phyloP scores from a whole-genome alignment of 495 filamentous ascomycete genomes.

The Aspergillus kassunensis region DNA sequence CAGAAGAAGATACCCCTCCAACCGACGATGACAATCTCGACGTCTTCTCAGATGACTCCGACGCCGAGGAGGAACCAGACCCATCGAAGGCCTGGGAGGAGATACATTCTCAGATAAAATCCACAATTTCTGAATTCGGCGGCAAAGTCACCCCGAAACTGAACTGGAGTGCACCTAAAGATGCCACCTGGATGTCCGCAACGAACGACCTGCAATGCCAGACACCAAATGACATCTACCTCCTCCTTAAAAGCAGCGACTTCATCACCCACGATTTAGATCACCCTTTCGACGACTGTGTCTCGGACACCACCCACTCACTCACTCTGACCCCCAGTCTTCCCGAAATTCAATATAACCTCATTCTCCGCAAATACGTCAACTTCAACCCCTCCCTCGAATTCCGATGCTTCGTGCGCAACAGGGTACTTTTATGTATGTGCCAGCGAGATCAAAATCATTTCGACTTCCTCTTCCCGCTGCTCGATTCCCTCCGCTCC shows the following conservation, averaged over 20 bases:
- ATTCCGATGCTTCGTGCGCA: conserved; percentile 90
- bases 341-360: conserved; percentile 53
- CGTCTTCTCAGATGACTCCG: conserved; percentile 35
- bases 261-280: conserved; percentile 94
- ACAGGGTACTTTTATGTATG: conserved; percentile 72
- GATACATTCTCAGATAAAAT: conserved; percentile 70
- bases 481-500: conserved; percentile 58
- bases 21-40: conserved; percentile 36
- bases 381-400: conserved; percentile 85
- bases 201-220: conserved; percentile 89
- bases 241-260: conserved; percentile 86
- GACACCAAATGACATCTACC: conserved; percentile 83
- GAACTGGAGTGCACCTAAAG: conserved; percentile 96
- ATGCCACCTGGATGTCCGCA: conserved; percentile 90
- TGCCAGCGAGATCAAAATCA: conserved; percentile 87
- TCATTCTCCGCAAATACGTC: conserved; percentile 84
- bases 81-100: conserved; percentile 61
- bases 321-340: conserved; percentile 12
- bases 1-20: conserved; percentile 41
- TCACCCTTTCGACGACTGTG: conserved; percentile 82
- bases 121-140: conserved; percentile 71
- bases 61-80: conserved; percentile 49
- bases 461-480: conserved; percentile 71
- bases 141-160: conserved; percentile 86
- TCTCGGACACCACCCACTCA: conserved; percentile 30